Conservation (phyloP, 1,284 basidiomycete species). For the Ceratobasidium sp. region DNA sequence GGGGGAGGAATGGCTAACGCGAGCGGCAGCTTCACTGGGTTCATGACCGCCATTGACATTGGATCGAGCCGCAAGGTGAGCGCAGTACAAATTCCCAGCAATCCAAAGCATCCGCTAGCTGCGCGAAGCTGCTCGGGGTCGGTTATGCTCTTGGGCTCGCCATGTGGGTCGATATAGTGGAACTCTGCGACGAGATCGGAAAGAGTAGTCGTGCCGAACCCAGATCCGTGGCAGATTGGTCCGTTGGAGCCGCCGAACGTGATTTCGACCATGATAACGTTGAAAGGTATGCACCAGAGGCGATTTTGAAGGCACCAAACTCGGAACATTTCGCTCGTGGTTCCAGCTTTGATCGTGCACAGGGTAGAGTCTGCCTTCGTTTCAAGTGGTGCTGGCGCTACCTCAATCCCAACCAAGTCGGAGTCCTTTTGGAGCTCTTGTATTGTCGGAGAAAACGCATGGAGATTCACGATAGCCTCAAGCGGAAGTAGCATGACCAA, state of each 20-base stretch:
- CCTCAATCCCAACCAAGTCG: slow-evolving; percentile 37
- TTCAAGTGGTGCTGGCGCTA: background rate
- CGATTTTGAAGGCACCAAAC: slow-evolving; percentile 39
- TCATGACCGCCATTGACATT: slow-evolving; percentile 44
- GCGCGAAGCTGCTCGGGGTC: slow-evolving; percentile 44
- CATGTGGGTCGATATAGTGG: slow-evolving; percentile 44
- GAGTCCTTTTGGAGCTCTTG: slow-evolving; percentile 36
- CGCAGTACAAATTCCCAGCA: slow-evolving; percentile 45
- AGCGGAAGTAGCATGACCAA: slow-evolving; percentile 42
- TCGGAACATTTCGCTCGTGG: slow-evolving; percentile 45
- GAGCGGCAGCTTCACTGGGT: slow-evolving; percentile 44
- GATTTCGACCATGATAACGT: slow-evolving; percentile 43
- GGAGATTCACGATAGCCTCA: slow-evolving; percentile 18
- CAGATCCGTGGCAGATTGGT: slow-evolving; percentile 44
- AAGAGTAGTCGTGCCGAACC: slow-evolving; percentile 42
- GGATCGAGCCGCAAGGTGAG: slow-evolving; percentile 43
- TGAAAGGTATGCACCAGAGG: slow-evolving; percentile 42
- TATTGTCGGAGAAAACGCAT: slow-evolving; percentile 8
- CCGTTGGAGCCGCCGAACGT: slow-evolving; percentile 43
- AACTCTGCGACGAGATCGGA: slow-evolving; percentile 45
- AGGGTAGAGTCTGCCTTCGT: background rate
- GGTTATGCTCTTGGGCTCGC: slow-evolving; percentile 34
- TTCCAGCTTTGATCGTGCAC: slow-evolving; percentile 43
- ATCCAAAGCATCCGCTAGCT: slow-evolving; percentile 45
- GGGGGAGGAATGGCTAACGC: slow-evolving; percentile 45